Percentiles rank a stretch among this genome's conserved stretches.
Evolutionary conservation across 2,329 filamentous ascomycete genomes (phyloP).

Genomic region (Emericellopsis cladophorae): DNA sequence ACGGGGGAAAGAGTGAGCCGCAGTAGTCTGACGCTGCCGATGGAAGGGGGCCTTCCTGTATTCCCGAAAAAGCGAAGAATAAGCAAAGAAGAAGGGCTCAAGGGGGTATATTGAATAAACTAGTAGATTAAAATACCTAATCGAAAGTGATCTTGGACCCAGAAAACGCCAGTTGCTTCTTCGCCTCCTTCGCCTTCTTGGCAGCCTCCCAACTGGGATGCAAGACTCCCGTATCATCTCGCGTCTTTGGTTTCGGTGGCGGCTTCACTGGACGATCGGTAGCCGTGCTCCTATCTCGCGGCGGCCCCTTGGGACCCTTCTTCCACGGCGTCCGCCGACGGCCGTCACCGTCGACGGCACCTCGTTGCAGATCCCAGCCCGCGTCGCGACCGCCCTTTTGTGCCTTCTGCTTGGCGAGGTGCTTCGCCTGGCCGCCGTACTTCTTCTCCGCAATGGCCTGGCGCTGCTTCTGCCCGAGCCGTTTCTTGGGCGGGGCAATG

Average conservation of each 20-base stretch:
- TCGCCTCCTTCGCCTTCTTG: slow-evolving; percentile 46
- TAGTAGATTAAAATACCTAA: slow-evolving; percentile 13
- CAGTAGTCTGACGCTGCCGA: slow-evolving; percentile 50
- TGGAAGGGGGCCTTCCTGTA: slow-evolving; percentile 45
- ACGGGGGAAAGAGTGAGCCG: slow-evolving; percentile 38
- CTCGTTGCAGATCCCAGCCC: slow-evolving; percentile 46
- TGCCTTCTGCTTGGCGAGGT: slow-evolving; percentile 34
- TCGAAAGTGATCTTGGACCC: slow-evolving; percentile 50
- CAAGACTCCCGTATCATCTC: slow-evolving; percentile 38
- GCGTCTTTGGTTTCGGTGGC: slow-evolving; percentile 20
- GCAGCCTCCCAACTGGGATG: slow-evolving; percentile 56
- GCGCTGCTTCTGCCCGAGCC: slow-evolving; percentile 66
- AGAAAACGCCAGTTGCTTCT: slow-evolving; percentile 37
- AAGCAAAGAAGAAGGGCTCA: neutral
- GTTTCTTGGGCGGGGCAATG: slow-evolving; percentile 49
- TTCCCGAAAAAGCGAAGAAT: slow-evolving; percentile 5
- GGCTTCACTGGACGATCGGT: slow-evolving; percentile 3
- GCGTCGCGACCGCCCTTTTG: slow-evolving; percentile 26
- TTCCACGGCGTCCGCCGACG: slow-evolving; percentile 36
- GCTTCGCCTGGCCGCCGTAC: slow-evolving; percentile 58
- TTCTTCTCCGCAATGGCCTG: slow-evolving; percentile 74
- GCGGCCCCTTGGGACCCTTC: slow-evolving; percentile 29
- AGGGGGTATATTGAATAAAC: neutral
- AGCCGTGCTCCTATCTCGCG: slow-evolving; percentile 6
- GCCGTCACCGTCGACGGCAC: slow-evolving; percentile 33